Evolutionary conservation across 1,284 basidiomycete genomes (phyloP).

Genomic region (Tylopilus microsporus): DNA sequence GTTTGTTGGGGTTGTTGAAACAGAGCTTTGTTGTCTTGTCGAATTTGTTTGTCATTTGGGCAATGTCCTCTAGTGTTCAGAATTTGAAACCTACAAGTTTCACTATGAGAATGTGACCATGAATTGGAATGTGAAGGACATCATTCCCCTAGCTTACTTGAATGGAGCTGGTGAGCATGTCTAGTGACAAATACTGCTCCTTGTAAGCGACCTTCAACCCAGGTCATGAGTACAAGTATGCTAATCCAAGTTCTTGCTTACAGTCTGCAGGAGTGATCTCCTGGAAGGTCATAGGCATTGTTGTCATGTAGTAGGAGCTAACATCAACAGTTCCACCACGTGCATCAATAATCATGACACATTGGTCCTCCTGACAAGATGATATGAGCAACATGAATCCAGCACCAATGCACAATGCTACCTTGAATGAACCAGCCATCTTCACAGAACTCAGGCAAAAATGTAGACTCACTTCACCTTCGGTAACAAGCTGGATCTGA

Average conservation of each 20-base stretch:
- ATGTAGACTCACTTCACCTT: slow-evolving; percentile 38
- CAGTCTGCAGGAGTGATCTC: slow-evolving; percentile 35
- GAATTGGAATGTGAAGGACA: neutral
- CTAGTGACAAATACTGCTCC: slow-evolving; percentile 34
- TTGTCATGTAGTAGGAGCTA: no score
- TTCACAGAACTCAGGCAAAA: slow-evolving; percentile 41
- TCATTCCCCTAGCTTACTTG: slow-evolving; percentile 19
- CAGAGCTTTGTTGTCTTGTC: slow-evolving; percentile 13
- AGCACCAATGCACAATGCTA: slow-evolving; percentile 10
- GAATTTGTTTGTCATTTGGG: slow-evolving; percentile 37
- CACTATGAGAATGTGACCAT: slow-evolving; percentile 20
- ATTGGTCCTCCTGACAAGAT: slow-evolving; percentile 28
- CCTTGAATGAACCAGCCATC: slow-evolving; percentile 20
- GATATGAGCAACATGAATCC: slow-evolving; percentile 3
- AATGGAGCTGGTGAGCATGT: slow-evolving; percentile 31
- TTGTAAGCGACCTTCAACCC: neutral
- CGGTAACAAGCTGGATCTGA: slow-evolving; percentile 34
- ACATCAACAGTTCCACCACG: no score
- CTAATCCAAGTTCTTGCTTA: slow-evolving; percentile 11
- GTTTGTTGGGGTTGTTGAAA: slow-evolving; percentile 34
- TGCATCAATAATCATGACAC: no score
- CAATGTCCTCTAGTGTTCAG: slow-evolving; percentile 31
- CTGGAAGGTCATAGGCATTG: no score
- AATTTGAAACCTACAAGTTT: slow-evolving; percentile 35
- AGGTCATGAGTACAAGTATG: slow-evolving; percentile 3